Evolutionary conservation across 306 rosid genomes (phyloP).

Genomic region (Prunus mongolica): DNA sequence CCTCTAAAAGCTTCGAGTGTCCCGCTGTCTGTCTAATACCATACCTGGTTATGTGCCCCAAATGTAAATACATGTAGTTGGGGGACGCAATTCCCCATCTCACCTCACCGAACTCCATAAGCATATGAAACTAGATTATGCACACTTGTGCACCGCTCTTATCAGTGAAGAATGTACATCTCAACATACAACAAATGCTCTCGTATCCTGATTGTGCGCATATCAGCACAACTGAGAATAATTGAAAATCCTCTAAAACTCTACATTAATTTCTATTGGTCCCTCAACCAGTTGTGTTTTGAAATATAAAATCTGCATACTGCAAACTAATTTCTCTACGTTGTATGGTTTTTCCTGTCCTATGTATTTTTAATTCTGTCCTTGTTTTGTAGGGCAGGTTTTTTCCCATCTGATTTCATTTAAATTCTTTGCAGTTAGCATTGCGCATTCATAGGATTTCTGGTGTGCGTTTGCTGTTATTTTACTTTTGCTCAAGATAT

Average conservation of each 20-base stretch:
- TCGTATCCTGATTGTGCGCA: neutral
- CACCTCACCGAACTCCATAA: neutral
- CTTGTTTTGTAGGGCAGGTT: neutral
- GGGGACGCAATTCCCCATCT: neutral
- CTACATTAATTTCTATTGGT: neutral
- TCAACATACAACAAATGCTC: neutral
- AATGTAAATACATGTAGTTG: neutral
- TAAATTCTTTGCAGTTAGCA: neutral
- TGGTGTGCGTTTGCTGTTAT: neutral
- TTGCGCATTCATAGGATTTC: neutral
- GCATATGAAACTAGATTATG: neutral
- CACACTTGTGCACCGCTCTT: neutral
- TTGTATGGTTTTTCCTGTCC: neutral
- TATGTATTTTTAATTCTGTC: neutral
- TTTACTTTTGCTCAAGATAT: neutral
- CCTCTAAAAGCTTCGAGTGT: neutral
- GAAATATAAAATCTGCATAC: neutral
- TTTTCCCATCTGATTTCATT: neutral
- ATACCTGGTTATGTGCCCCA: neutral
- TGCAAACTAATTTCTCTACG: neutral
- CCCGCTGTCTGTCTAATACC: neutral
- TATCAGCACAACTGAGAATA: neutral
- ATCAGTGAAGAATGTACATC: neutral
- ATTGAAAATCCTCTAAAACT: neutral
- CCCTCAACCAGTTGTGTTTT: neutral